Base-by-base conservation (phyloP, 1,284 basidiomycete species). In the Cryptococcus sp. region DNA sequence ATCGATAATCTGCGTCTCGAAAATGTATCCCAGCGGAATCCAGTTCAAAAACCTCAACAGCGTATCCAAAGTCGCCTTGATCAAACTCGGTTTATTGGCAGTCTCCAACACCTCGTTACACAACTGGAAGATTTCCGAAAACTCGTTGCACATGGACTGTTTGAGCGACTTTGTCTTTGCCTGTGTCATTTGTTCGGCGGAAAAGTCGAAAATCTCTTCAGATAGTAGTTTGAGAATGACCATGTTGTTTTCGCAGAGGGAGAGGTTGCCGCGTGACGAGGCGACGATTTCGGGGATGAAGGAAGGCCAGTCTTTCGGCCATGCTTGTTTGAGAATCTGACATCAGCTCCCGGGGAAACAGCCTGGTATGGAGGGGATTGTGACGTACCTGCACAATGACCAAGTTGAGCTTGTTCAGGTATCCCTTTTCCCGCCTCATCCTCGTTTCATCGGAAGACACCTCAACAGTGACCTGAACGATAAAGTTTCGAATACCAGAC, bases 181-280 rank as follows among this genome's bases (percentile, higher is more conserved):
- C 72, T 95, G 92, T 0, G 94, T 97, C 92, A 99, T 91, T 74
- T 95, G 90, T 67, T 98, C 95, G 2, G 94, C 91, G 4, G 93
- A 97, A 74, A 87, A 99, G 74, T 99, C 95, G 68, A 99, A 99
- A 57, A 99, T 92, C 73, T 98, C 95, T 69, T 98, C 95, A 0
- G 92, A 97, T 16, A 99, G 79, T n/a, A 99, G 79, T 70, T 91
- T 90, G 58, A 98, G 79, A 69, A 98, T 98, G 71, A 92, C 82
- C 95, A 99, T 99, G 78, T 99, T 98, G 80, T 99, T 98, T 75
- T 98, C 95, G 79, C 95, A 98, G 25, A 98, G 82, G 2, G 90
- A 86, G 33, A 98, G 81, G 68, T 93, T 97, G 36, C 90, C 90
- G 73, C 94, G 93, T 47, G 93, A 97, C 7, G 94, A 97, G 56